Base-by-base conservation (phyloP, 441 rosid species). In the Croton laevigatus region DNA sequence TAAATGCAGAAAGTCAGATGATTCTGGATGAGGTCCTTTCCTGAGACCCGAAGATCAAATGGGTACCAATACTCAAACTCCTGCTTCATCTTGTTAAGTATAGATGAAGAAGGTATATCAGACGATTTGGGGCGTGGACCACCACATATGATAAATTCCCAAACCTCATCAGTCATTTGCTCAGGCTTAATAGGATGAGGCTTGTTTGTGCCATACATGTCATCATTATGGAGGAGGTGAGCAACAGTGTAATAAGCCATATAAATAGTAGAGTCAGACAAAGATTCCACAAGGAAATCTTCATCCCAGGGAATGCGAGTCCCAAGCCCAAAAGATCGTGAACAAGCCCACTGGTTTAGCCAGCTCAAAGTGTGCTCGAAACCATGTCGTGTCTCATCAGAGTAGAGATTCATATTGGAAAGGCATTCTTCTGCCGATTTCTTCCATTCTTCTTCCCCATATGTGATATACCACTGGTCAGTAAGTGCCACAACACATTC, bases 311-410 rank as follows among this genome's bases (percentile, higher is more conserved):
- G 97, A 78, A 94, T 94, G 59, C 89, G 91, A 44, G 98, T 92
- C 58, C 99, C 99, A 17, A 94, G 90, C 71, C 98, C 98, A 79
- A 94, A 90, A 51, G 97, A 92, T 38, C 98, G 87, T 8, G 98
- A 94, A 79, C 98, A 91, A 68, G 98, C 98, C 98, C 98, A 94
- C 77, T 92, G 98, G 78, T 92, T 94, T 70, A 94, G 83, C 98
- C 98, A 94, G 75, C 93, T 66, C 81, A 92, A 81, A 13, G 98
- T 88, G 61, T 94, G 97, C 84, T 88, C 97, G 81, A 94, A 94
- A 19, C 88, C 91, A 69, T 89, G 90, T 14, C 89, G 78, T 44
- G 93, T 89, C 87, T 94, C 98, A 57, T 92, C 98, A 53, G 86
- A 83, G 79, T 81, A 92, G 27, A 89, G 79, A 82, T 90, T 90